Percentiles rank a stretch among this genome's conserved stretches.
phyloP scores from a whole-genome alignment of 164 flowering plant genomes.

The Aristolochia contorta region DNA sequence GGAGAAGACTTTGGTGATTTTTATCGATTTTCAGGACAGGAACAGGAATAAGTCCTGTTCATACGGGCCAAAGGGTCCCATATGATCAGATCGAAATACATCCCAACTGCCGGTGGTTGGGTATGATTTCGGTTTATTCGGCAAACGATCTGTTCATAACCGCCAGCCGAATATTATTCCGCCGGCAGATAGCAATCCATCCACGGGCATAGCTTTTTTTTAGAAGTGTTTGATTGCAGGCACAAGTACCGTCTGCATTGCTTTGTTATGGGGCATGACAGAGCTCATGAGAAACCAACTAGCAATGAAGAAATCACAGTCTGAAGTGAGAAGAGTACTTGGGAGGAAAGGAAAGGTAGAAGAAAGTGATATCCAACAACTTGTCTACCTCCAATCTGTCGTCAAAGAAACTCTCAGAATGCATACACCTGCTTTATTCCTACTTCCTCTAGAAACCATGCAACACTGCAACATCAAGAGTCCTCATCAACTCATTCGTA shows the following conservation, averaged over 20 bases:
- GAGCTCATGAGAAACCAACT: background rate
- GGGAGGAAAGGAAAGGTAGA: conserved; percentile 4
- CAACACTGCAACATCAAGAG: conserved; percentile 18
- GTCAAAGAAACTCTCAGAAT: conserved; percentile 24
- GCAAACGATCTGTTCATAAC: no score
- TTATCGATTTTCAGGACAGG: no score
- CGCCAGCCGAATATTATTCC: no score
- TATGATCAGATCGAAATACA: no score
- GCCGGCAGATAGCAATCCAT: no score
- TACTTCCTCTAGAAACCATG: conserved; percentile 22
- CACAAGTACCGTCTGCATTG: background rate
- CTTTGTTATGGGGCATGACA: background rate
- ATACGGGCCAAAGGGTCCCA: no score
- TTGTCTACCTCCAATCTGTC: background rate
- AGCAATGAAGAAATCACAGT: background rate
- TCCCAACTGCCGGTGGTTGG: no score
- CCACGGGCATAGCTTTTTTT: no score
- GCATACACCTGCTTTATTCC: conserved; percentile 30
- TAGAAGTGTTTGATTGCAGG: no score
- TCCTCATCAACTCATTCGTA: conserved; percentile 19
- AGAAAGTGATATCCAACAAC: conserved; percentile 2
- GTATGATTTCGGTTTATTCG: no score
- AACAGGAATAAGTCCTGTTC: no score
- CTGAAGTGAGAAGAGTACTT: conserved; percentile 2
- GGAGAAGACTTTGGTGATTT: no score